Conservation (phyloP, 192 early-diverging fungal genomes). For the Backusella tuberculispora region DNA sequence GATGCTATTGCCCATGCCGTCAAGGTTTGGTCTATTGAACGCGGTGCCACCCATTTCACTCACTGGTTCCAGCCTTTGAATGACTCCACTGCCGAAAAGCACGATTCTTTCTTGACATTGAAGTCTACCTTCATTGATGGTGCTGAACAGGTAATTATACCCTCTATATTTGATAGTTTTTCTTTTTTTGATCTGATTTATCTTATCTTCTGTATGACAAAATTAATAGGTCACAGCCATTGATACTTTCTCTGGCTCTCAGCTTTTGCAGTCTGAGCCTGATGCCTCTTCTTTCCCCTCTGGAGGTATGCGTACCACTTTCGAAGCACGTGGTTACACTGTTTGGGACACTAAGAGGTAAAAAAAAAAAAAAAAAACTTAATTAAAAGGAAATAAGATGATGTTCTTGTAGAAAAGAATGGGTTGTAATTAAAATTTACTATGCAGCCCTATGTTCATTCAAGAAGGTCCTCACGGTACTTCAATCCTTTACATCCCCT, state of each 20-base stretch:
- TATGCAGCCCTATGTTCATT: constrained; percentile 88
- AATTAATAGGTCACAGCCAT: constrained; percentile 62
- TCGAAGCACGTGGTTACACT: constrained; percentile 99
- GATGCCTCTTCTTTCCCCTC: constrained; percentile 99
- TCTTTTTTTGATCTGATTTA: constrained; percentile 23
- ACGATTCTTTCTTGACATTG: constrained; percentile 95
- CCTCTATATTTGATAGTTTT: constrained; percentile 20
- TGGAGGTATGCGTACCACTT: constrained; percentile 95
- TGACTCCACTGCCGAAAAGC: constrained; percentile 97
- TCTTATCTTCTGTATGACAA: constrained; percentile 5
- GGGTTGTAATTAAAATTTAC: not conserved
- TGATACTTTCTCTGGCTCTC: constrained; percentile 95
- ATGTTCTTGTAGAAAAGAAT: not conserved
- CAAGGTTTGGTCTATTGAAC: constrained; percentile 96
- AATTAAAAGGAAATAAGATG: not conserved
- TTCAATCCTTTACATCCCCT: constrained; percentile 93
- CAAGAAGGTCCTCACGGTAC: constrained; percentile 91
- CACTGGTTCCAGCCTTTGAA: constrained; percentile 99
- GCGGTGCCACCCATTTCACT: constrained; percentile 96
- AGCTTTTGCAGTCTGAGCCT: constrained; percentile 97
- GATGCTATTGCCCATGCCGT: constrained; percentile 98
- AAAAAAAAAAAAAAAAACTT: not conserved
- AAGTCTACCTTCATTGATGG: constrained; percentile 80
- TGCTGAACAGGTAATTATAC: constrained; percentile 73
- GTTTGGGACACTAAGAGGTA: constrained; percentile 92